phyloP scores from a whole-genome alignment of 116 monocot species.

The Dioscorea cayenensis region DNA sequence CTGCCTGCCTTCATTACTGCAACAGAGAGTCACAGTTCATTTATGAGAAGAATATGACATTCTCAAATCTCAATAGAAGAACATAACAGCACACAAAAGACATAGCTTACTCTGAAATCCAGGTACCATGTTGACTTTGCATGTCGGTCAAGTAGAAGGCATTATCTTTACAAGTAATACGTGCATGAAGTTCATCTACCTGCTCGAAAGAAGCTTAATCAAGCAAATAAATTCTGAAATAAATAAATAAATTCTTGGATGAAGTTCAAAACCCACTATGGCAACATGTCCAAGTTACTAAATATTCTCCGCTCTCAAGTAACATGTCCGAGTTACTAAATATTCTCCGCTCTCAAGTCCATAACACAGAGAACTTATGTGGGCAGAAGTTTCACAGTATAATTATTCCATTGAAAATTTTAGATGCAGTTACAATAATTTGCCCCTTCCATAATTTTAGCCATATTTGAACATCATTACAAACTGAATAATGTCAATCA shows the following conservation, averaged over 20 bases:
- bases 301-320: no score
- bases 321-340: no score
- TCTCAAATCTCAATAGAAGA: neutral
- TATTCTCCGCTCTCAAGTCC: no score
- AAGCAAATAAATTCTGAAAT: neutral
- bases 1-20: conserved; percentile 83
- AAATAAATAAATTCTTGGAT: neutral
- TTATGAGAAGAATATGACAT: neutral
- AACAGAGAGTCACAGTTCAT: neutral
- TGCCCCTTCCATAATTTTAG: no score
- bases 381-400: no score
- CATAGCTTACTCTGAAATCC: conserved; percentile 73
- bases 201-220: conserved; percentile 8
- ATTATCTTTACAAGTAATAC: conserved; percentile 71
- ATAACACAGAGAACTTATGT: no score
- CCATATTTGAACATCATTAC: no score
- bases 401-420: no score
- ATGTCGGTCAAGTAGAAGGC: conserved; percentile 84
- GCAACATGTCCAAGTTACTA: no score
- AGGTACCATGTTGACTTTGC: conserved; percentile 80
- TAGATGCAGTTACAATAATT: no score
- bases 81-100: neutral
- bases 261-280: neutral
- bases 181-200: conserved; percentile 65
- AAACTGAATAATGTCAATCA: no score